These are phyloP conservation scores for Crithidia acanthocephali DNA, from an alignment of 208 protist genomes.

Conservation along the genomic window DNA sequence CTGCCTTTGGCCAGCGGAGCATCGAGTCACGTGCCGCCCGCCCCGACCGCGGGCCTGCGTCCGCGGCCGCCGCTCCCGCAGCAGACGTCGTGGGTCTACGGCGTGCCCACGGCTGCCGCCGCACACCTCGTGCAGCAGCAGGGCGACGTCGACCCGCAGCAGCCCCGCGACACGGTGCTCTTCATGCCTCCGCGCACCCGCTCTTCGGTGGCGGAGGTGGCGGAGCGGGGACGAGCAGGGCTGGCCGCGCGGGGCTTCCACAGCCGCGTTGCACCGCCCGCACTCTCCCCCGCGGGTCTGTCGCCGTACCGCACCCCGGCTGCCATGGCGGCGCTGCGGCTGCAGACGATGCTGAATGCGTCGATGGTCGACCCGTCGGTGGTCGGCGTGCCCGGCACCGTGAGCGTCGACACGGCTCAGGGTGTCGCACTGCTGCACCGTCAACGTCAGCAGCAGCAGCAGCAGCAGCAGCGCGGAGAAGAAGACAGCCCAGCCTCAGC, in stretches of 20 bases:
- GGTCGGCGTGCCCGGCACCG: slow-evolving; percentile 13
- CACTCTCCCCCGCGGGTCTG: neutral
- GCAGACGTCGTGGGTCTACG: slow-evolving; percentile 71
- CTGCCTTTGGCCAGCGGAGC: slow-evolving; percentile 24
- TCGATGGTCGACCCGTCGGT: slow-evolving; percentile 52
- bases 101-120: slow-evolving; percentile 37
- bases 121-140: slow-evolving; percentile 23
- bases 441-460: neutral
- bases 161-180: slow-evolving; percentile 36
- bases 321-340: slow-evolving; percentile 61
- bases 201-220: slow-evolving; percentile 23
- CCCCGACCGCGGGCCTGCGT: no score
- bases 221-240: slow-evolving; percentile 3
- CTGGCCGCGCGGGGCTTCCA: neutral
- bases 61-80: slow-evolving; percentile 19
- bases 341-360: slow-evolving; percentile 55
- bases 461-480: slow-evolving; percentile 3
- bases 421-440: no score
- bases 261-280: neutral
- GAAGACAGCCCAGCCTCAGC: no score
- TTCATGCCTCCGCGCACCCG: slow-evolving; percentile 29
- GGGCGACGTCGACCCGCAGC: slow-evolving; percentile 1
- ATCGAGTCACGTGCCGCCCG: no score
- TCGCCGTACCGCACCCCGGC: slow-evolving; percentile 46
- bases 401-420: no score